phyloP scores from a whole-genome alignment of 2,329 filamentous ascomycete species.

The Parafenestella ontariensis region DNA sequence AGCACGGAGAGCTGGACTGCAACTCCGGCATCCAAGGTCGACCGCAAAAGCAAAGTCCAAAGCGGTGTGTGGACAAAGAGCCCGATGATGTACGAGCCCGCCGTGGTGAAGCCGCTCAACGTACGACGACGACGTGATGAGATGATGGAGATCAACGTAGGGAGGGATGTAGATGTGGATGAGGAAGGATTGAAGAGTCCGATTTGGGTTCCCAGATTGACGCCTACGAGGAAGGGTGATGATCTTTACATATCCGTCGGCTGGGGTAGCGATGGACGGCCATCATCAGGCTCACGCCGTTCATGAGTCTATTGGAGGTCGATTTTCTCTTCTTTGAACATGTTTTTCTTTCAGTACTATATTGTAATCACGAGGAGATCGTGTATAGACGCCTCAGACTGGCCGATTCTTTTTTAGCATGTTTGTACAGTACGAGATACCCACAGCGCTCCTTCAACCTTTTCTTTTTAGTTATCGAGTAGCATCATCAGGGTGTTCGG shows the following conservation, averaged over 20 bases:
- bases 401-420: conserved; percentile 1
- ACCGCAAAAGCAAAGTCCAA: conserved; percentile 30
- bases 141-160: conserved; percentile 26
- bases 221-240: conserved; percentile 70
- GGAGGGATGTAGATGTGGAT: conserved; percentile 21
- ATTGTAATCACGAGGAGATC: background rate
- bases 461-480: background rate
- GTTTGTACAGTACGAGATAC: conserved; percentile 14
- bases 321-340: background rate
- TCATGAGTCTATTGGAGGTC: too few species aligned
- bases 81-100: conserved; percentile 34
- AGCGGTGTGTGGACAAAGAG: conserved; percentile 37
- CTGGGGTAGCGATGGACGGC: conserved; percentile 6
- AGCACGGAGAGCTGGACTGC: conserved; percentile 33
- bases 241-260: conserved; percentile 63
- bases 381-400: background rate
- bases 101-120: conserved; percentile 35
- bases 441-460: conserved; percentile 9
- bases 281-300: background rate
- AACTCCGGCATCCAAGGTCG: conserved; percentile 20
- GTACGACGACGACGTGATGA: conserved; percentile 25
- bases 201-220: conserved; percentile 69
- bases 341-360: background rate
- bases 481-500: background rate
- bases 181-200: conserved; percentile 51